A percentile compares a stretch with the other conserved stretches of the same genome.
Conservation (phyloP, 2,329 filamentous ascomycete species). For the Neopestalotiopsis sp. region DNA sequence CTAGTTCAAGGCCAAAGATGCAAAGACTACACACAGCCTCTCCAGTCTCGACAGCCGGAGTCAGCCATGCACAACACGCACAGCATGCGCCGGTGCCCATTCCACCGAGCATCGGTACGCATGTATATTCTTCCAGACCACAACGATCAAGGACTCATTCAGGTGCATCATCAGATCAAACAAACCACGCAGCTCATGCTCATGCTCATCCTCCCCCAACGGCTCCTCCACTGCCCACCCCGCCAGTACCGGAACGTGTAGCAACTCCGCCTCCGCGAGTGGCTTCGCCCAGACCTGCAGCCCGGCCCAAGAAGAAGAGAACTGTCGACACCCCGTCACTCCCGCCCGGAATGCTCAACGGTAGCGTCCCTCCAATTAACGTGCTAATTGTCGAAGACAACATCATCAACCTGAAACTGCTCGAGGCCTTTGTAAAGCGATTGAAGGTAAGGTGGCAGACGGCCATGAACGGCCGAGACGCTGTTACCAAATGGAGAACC, state of each 20-base stretch:
- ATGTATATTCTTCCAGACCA: conserved; percentile 44
- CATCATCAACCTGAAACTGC: conserved; percentile 91
- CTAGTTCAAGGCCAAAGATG: conserved; percentile 53
- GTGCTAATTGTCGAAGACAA: conserved; percentile 98
- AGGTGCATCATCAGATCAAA: conserved; percentile 58
- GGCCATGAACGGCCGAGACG: conserved; percentile 94
- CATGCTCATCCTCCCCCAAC: conserved; percentile 34
- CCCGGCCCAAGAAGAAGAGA: conserved; percentile 61
- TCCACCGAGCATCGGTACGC: conserved; percentile 41
- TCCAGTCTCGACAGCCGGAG: conserved; percentile 62
- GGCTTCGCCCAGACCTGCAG: conserved; percentile 54
- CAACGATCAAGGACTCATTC: conserved; percentile 64
- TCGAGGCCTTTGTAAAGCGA: conserved; percentile 95
- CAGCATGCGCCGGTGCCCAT: conserved; percentile 29
- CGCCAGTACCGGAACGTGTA: conserved; percentile 59
- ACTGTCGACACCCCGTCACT: conserved; percentile 46
- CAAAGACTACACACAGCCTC: conserved; percentile 79
- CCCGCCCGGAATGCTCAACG: conserved; percentile 73
- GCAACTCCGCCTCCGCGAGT: conserved; percentile 57
- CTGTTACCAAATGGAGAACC: conserved; percentile 88
- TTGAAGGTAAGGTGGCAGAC: conserved; percentile 96
- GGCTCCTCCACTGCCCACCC: conserved; percentile 55
- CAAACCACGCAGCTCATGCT: conserved; percentile 37
- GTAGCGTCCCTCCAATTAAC: conserved; percentile 91
- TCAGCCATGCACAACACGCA: conserved; percentile 48